phyloP scores from a whole-genome alignment of 129 eudicot genomes.

The Pulicaria dysenterica region DNA sequence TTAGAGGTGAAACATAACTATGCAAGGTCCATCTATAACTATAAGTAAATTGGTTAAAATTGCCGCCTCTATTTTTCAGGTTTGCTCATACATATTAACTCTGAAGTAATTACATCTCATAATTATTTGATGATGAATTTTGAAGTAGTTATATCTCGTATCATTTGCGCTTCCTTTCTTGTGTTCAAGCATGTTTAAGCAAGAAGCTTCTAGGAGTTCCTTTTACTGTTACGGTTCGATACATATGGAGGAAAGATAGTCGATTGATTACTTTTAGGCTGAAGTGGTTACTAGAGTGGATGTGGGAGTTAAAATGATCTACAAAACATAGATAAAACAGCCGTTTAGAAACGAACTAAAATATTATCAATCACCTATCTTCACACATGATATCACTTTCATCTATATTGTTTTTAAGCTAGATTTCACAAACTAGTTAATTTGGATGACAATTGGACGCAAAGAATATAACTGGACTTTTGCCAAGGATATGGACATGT shows the following conservation, averaged over 20 bases:
- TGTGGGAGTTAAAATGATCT: not conserved
- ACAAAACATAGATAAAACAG: not conserved
- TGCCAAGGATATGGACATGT: not conserved
- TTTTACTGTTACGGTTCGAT: not conserved
- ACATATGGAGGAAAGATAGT: not conserved
- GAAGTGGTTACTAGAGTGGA: not conserved
- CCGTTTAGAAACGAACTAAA: not conserved
- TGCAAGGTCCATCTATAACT: not conserved
- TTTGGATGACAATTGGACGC: not conserved
- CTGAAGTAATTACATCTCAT: conserved; percentile 3
- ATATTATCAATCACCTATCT: conserved; percentile 7
- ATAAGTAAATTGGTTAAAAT: not conserved
- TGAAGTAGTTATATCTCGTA: not conserved
- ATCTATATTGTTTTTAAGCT: conserved; percentile 11
- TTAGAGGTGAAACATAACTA: not conserved
- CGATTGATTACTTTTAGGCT: not conserved
- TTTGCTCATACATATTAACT: not conserved
- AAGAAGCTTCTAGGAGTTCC: not conserved
- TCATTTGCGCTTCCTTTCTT: too few relatives aligned
- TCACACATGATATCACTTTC: conserved; percentile 8
- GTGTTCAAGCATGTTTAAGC: too few relatives aligned
- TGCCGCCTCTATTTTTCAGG: not conserved
- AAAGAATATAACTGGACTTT: not conserved
- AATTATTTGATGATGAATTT: not conserved
- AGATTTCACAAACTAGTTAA: not conserved